These are phyloP conservation scores for Fusarium phyllophilum DNA, from an alignment of 2,329 filamentous ascomycete genomes.

Conservation along the genomic window DNA sequence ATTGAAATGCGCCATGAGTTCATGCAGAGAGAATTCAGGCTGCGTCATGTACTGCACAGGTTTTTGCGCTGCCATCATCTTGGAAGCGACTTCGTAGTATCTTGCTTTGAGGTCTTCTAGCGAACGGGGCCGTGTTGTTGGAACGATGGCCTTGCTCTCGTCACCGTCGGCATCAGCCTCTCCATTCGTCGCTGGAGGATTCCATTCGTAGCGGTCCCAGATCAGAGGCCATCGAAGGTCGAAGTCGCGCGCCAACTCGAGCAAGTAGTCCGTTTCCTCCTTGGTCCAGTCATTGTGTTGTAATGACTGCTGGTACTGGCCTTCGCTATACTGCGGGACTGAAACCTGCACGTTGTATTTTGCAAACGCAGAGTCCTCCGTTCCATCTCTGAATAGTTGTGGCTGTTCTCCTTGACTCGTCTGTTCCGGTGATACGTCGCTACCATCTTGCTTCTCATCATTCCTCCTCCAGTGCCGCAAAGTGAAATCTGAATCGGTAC, in stretches of 20 bases:
- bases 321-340: slow-evolving; percentile 84
- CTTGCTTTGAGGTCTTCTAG: slow-evolving; percentile 93
- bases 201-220: slow-evolving; percentile 90
- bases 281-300: slow-evolving; percentile 84
- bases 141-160: slow-evolving; percentile 64
- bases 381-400: slow-evolving; percentile 41
- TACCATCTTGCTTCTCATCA: slow-evolving; percentile 55
- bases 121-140: slow-evolving; percentile 66
- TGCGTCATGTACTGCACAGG: slow-evolving; percentile 88
- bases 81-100: slow-evolving; percentile 88
- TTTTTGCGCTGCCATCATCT: slow-evolving; percentile 82
- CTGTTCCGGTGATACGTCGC: slow-evolving; percentile 44
- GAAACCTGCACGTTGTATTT: slow-evolving; percentile 88
- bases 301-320: slow-evolving; percentile 83
- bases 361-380: slow-evolving; percentile 75
- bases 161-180: slow-evolving; percentile 58
- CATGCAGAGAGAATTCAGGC: slow-evolving; percentile 83
- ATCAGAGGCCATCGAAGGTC: slow-evolving; percentile 92
- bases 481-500: slow-evolving; percentile 72
- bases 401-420: slow-evolving; percentile 31
- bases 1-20: slow-evolving; percentile 88
- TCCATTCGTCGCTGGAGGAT: slow-evolving; percentile 56
- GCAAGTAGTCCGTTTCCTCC: slow-evolving; percentile 92
- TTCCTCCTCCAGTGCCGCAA: slow-evolving; percentile 85
- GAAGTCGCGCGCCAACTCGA: slow-evolving; percentile 78